Base-by-base conservation (phyloP, 1,284 basidiomycete species). In the Xerocomus amazonicus region DNA sequence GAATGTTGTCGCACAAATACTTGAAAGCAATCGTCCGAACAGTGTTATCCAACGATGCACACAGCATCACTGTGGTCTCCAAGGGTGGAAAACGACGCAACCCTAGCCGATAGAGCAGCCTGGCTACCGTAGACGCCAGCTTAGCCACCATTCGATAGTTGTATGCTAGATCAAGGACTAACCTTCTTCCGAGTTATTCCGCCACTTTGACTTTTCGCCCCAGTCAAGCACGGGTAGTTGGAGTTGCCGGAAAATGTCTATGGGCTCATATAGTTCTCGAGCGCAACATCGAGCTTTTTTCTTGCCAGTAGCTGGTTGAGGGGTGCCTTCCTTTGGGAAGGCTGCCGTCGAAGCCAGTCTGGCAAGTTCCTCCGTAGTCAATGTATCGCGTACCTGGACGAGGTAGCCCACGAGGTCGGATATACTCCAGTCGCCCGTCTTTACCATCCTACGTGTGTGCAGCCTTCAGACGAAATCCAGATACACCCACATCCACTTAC, bases 181-280 rank as follows among this genome's bases (percentile, higher is more conserved):
- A 88, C 92, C 91, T 83, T 97, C 94, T 27, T 92, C 90, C 0
- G 90, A 91, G 17, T 76, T 79, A 3, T 76, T 68, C 47, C 80
- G 77, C 94, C 94, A 97, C 62, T 87, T 92, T 7, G 70, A 69
- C 53, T 83, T 77, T 9, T 76, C 76, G 1, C 89, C 86, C 95
- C 95, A 99, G 60, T 92, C 92, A 35, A 99, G 75, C 1, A 96
- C 66, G 1, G 94, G 92, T 9, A 99, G 71, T 8, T 81, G 79
- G 2, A 98, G 73, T 42, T 81, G 75, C 9, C 88, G 80, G 54
- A 96, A 83, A 1, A 78, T 73, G 34, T 89, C 86, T 2, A 76
- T 62, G 0, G 97, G 96, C 63, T 97, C 94, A 61, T 96, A 97
- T 2, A 95, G 74, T 50, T 91, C 80, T 31, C 74, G 71, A 0